Evolutionary conservation across 768 basidiomycete genomes (phyloP).

Genomic region (Tylopilus cervinicoccineus): DNA sequence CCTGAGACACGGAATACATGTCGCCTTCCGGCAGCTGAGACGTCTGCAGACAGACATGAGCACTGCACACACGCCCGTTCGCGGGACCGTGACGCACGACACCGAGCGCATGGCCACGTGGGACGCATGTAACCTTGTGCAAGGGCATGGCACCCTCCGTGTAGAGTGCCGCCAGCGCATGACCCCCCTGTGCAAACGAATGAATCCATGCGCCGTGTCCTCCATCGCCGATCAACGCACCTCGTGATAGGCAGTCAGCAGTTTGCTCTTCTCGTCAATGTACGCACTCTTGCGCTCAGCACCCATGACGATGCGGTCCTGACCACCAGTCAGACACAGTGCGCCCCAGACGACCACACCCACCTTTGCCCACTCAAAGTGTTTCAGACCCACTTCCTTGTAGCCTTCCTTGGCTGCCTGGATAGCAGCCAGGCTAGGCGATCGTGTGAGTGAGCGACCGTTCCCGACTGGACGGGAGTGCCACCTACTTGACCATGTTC

Average conservation of each 20-base stretch:
- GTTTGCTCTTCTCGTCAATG: conserved; percentile 81
- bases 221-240: conserved; percentile 34
- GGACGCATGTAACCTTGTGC: conserved; percentile 97
- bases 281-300: conserved; percentile 89
- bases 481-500: conserved; percentile 88
- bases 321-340: neutral
- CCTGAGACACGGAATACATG: conserved; percentile 63
- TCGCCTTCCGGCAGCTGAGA: conserved; percentile 76
- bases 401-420: conserved; percentile 87
- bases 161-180: conserved; percentile 91
- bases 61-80: neutral
- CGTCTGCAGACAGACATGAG: conserved; percentile 49
- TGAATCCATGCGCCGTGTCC: neutral
- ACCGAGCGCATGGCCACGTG: conserved; percentile 91
- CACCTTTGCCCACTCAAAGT: conserved; percentile 99
- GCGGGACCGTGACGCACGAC: conserved; percentile 47
- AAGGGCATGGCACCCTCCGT: conserved; percentile 95
- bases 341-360: neutral
- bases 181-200: conserved; percentile 61
- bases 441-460: neutral
- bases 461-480: neutral
- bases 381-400: conserved; percentile 64
- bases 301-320: conserved; percentile 97
- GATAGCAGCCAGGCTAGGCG: conserved; percentile 78
- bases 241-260: conserved; percentile 96